Conservation (phyloP, 768 basidiomycete species). For the Calocybe cyanea region DNA sequence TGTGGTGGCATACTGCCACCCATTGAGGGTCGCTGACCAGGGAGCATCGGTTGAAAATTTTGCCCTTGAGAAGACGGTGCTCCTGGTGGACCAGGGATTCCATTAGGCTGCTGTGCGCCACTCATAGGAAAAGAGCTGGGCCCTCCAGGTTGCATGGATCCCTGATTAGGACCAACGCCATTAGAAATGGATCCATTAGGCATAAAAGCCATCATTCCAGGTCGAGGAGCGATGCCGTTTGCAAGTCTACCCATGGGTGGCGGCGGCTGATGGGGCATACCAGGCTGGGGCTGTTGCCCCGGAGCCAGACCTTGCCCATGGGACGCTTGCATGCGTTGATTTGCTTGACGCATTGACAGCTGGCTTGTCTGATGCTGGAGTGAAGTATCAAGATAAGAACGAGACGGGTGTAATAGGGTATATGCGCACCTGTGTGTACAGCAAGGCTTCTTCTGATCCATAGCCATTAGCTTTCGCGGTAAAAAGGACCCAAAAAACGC, state of each 20-base stretch:
- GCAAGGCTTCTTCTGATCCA: constrained; percentile 66
- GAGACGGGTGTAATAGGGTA: neutral
- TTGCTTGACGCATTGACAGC: constrained; percentile 28
- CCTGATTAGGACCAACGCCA: constrained; percentile 22
- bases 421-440: constrained; percentile 63
- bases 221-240: constrained; percentile 18
- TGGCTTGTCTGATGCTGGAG: constrained; percentile 24
- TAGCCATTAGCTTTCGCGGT: constrained; percentile 69
- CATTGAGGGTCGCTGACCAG: constrained; percentile 13
- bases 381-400: constrained; percentile 9
- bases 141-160: constrained; percentile 16
- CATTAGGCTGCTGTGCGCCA: constrained; percentile 19
- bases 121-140: constrained; percentile 25
- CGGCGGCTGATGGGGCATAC: constrained; percentile 23
- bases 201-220: constrained; percentile 20
- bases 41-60: constrained; percentile 20
- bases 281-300: constrained; percentile 19
- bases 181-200: constrained; percentile 25
- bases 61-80: constrained; percentile 24
- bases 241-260: constrained; percentile 19
- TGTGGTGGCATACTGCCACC: constrained; percentile 20
- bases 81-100: constrained; percentile 21
- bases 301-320: constrained; percentile 20
- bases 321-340: constrained; percentile 18
- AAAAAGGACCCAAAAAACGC: constrained; percentile 84